Percentiles rank a stretch among this genome's conserved stretches.
phyloP scores from a whole-genome alignment of 169 alveolate species.

The Plasmodium blacklocki region DNA sequence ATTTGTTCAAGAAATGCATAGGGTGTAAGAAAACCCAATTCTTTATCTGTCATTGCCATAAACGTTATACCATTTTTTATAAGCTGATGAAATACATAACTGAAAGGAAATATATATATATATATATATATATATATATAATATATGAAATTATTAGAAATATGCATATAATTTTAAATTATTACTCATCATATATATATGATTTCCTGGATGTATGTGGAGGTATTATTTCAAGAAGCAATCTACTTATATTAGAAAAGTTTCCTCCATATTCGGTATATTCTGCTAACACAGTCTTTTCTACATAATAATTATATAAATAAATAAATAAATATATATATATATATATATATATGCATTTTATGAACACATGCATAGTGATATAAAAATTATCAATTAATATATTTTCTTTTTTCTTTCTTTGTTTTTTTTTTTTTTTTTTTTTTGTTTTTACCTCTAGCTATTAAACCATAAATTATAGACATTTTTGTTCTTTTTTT shows the following conservation, averaged over 20 bases:
- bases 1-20: slow-evolving; percentile 73
- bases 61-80: slow-evolving; percentile 74
- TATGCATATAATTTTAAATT: not conserved
- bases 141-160: not conserved
- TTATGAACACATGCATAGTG: not conserved
- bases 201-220: slow-evolving; percentile 73
- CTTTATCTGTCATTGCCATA: slow-evolving; percentile 75
- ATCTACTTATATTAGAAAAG: slow-evolving; percentile 67
- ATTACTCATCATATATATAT: slow-evolving; percentile 69
- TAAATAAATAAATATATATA: not conserved
- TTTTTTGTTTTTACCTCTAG: slow-evolving; percentile 62
- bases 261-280: slow-evolving; percentile 75
- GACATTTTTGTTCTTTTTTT: slow-evolving; percentile 35
- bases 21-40: slow-evolving; percentile 69
- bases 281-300: slow-evolving; percentile 72
- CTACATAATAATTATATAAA: not conserved
- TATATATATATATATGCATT: not conserved
- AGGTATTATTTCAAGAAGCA: slow-evolving; percentile 73
- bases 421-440: slow-evolving; percentile 9
- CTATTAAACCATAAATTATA: slow-evolving; percentile 75
- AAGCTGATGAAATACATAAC: slow-evolving; percentile 74
- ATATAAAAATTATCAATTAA: not conserved
- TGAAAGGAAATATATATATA: slow-evolving; percentile 22
- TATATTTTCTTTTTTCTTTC: not conserved
- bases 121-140: not conserved